Conservation (phyloP, 176 grass and related monocot species). For the Guadua angustifolia region DNA sequence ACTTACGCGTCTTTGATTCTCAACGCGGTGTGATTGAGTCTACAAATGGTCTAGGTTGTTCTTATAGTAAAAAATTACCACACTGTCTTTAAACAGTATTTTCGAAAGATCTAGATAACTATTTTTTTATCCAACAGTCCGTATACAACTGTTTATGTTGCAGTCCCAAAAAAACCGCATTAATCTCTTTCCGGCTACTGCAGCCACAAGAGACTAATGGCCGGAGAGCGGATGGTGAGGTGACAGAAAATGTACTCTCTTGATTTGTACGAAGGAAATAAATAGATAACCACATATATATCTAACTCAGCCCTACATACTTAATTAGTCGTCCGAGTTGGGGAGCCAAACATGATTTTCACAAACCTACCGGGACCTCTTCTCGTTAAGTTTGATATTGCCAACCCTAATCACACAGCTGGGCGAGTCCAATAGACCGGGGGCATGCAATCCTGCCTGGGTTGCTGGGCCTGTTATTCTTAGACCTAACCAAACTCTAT, state of each 20-base stretch:
- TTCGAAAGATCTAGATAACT: no score
- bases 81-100: no score
- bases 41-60: no score
- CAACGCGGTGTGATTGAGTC: no score
- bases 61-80: no score
- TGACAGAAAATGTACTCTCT: background rate
- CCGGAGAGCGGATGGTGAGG: background rate
- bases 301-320: no score
- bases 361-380: slow-evolving; percentile 7
- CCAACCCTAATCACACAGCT: slow-evolving; percentile 31
- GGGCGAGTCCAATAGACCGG: background rate
- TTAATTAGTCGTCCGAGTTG: background rate
- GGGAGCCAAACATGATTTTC: slow-evolving; percentile 21
- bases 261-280: background rate
- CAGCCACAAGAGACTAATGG: background rate
- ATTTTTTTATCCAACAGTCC: no score
- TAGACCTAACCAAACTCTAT: background rate
- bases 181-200: background rate
- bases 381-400: background rate
- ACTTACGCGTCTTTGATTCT: no score
- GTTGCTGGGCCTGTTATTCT: background rate
- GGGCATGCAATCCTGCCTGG: background rate
- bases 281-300: background rate
- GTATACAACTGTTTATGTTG: no score
- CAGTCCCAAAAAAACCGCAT: no score